Conservation (phyloP, 805 yeast species). For the Metschnikowia colocasiae region DNA sequence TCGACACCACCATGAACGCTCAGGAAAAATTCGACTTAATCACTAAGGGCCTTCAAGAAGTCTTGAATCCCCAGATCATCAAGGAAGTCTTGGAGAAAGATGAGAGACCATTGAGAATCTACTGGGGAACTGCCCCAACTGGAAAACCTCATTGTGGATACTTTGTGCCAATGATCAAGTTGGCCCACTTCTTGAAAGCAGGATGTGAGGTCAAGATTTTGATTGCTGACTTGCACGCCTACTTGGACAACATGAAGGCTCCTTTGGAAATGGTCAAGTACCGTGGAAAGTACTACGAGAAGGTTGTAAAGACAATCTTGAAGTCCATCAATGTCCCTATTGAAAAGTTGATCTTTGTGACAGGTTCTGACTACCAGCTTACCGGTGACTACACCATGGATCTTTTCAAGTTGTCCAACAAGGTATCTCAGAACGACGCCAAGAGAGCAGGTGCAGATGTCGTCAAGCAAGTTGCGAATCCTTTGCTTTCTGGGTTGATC, state of each 20-base stretch:
- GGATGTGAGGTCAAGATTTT: conserved; percentile 93
- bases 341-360: conserved; percentile 76
- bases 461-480: conserved; percentile 94
- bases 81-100: conserved; percentile 76
- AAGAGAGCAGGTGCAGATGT: conserved; percentile 99
- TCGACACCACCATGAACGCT: conserved; percentile 41
- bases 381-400: conserved; percentile 80
- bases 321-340: conserved; percentile 86
- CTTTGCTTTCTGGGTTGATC: conserved; percentile 86
- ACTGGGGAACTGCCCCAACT: conserved; percentile 99
- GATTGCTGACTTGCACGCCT: conserved; percentile 94
- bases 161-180: conserved; percentile 95
- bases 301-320: conserved; percentile 77
- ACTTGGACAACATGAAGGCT: conserved; percentile 97
- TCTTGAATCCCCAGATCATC: conserved; percentile 81
- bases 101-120: conserved; percentile 76
- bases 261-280: conserved; percentile 84
- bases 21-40: conserved; percentile 68
- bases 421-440: conserved; percentile 91
- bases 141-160: conserved; percentile 99
- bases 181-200: conserved; percentile 92
- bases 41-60: conserved; percentile 87
- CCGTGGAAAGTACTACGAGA: conserved; percentile 89
- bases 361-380: conserved; percentile 89
- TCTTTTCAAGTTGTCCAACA: conserved; percentile 77